Evolutionary conservation across 306 rosid species (phyloP).

Genomic region (Acacia crassicarpa): DNA sequence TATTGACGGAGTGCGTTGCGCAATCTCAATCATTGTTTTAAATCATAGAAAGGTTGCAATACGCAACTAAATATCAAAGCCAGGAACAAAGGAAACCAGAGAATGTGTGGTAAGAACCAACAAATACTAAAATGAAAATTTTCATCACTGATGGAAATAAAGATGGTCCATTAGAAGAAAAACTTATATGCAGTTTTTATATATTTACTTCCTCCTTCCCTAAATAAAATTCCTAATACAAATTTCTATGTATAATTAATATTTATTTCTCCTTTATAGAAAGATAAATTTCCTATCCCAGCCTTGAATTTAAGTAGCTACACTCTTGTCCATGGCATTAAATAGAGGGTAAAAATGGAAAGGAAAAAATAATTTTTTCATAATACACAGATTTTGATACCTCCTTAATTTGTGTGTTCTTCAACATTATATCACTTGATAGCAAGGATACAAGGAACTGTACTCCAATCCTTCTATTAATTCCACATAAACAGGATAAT

Average conservation of each 20-base stretch:
- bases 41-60: background rate
- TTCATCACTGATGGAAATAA: background rate
- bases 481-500: constrained; percentile 6
- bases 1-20: background rate
- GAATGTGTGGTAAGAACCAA: background rate
- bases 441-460: background rate
- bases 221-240: background rate
- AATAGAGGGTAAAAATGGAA: background rate
- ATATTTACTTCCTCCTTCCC: background rate
- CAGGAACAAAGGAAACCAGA: background rate
- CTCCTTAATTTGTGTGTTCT: background rate
- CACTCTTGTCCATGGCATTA: background rate
- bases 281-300: background rate
- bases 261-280: background rate
- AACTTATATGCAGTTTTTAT: background rate
- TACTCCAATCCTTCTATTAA: background rate
- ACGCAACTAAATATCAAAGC: background rate
- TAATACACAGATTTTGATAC: background rate
- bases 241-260: too few relatives aligned
- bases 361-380: background rate
- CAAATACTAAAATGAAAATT: constrained; percentile 6
- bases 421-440: background rate
- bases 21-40: background rate
- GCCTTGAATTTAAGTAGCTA: background rate
- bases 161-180: background rate